These are phyloP conservation scores for Ceratobasidium papillatum DNA, from an alignment of 1,284 basidiomycete species.

Conservation along the genomic window DNA sequence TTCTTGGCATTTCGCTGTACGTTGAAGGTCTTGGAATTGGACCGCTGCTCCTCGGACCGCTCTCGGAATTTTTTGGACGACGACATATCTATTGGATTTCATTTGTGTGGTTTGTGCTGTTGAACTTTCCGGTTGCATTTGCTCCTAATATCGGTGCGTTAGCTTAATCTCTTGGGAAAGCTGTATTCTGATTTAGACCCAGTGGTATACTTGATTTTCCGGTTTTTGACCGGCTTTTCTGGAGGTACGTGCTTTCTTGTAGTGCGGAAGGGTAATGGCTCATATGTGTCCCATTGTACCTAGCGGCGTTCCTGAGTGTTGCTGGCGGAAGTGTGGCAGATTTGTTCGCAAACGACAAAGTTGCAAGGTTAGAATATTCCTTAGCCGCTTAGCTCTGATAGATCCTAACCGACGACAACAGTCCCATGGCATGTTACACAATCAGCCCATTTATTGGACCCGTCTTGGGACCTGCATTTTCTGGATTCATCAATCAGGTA, in stretches of 20 bases:
- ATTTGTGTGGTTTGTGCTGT: conserved; percentile 60
- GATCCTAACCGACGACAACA: conserved; percentile 32
- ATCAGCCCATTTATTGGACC: conserved; percentile 54
- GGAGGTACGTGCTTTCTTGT: conserved; percentile 46
- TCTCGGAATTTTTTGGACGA: conserved; percentile 57
- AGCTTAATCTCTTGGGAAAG: conserved; percentile 40
- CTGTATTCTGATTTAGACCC: conserved; percentile 44
- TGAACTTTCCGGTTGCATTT: conserved; percentile 74
- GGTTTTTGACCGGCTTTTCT: conserved; percentile 57
- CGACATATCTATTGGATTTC: conserved; percentile 60
- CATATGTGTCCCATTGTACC: not conserved
- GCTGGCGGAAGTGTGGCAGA: conserved; percentile 58
- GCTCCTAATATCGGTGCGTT: conserved; percentile 64
- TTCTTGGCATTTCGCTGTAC: conserved; percentile 59
- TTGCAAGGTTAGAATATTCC: conserved; percentile 50
- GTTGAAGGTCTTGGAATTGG: conserved; percentile 55
- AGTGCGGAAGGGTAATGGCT: not conserved
- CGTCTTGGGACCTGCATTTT: conserved; percentile 50
- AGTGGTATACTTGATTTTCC: conserved; percentile 66
- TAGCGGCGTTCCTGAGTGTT: conserved; percentile 56
- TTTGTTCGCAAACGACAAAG: conserved; percentile 53
- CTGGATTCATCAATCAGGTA: conserved; percentile 42
- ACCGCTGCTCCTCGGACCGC: conserved; percentile 48
- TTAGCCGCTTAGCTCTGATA: not conserved
- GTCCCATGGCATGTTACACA: conserved; percentile 57